phyloP scores from a whole-genome alignment of 2,329 filamentous ascomycete species.

The Cladophialophora exuberans region DNA sequence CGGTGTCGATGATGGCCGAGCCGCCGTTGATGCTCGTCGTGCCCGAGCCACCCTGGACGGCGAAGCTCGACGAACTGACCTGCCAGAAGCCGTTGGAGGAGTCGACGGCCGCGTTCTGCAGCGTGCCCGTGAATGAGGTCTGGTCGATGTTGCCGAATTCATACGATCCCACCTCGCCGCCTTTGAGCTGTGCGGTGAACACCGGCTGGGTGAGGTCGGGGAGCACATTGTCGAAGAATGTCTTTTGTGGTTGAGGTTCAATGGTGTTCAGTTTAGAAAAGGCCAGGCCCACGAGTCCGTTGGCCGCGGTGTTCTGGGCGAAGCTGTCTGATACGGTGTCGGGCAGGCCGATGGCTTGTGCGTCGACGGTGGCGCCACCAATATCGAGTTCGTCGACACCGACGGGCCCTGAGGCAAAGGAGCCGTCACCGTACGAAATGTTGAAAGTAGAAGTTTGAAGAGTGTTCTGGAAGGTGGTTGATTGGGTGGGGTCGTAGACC shows the following conservation, averaged over 20 bases:
- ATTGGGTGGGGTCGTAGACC: conserved; percentile 58
- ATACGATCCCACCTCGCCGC: conserved; percentile 65
- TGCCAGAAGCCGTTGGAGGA: conserved; percentile 70
- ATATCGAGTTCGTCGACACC: conserved; percentile 70
- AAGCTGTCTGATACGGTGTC: conserved; percentile 62
- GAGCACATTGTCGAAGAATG: conserved; percentile 74
- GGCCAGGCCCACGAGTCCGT: conserved; percentile 71
- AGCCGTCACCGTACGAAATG: conserved; percentile 71
- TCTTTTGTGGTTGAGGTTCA: conserved; percentile 65
- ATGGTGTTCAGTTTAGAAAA: conserved; percentile 69
- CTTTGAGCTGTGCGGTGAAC: conserved; percentile 71
- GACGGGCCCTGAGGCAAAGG: conserved; percentile 64
- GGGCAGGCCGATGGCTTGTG: conserved; percentile 71
- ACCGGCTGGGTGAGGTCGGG: conserved; percentile 64
- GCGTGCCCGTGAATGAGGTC: conserved; percentile 63
- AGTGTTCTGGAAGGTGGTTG: conserved; percentile 50
- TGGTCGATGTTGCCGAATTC: conserved; percentile 73
- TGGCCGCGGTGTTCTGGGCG: conserved; percentile 60
- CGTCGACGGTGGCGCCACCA: conserved; percentile 63
- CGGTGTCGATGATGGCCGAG: conserved; percentile 68
- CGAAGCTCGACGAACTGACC: conserved; percentile 61
- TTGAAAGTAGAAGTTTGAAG: conserved; percentile 59
- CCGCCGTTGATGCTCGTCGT: conserved; percentile 36
- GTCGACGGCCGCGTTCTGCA: conserved; percentile 66
- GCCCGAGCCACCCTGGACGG: conserved; percentile 51